phyloP scores from a whole-genome alignment of 306 rosid species.

The Quercus wislizeni region DNA sequence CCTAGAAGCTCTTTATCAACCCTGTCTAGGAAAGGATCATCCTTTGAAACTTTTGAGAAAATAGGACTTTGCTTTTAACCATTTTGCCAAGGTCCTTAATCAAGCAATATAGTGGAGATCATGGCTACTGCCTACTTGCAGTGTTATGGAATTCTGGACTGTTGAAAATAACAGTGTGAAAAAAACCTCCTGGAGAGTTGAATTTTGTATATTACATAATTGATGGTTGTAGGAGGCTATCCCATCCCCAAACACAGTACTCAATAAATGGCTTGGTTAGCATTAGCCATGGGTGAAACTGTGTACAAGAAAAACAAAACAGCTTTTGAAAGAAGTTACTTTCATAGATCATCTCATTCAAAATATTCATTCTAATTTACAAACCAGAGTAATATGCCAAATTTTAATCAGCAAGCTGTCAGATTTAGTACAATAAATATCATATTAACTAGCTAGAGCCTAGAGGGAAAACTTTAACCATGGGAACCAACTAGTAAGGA shows the following conservation, averaged over 20 bases:
- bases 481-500: neutral
- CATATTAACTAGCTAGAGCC: neutral
- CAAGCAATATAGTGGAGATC: too few species aligned
- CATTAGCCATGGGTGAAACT: slow-evolving; percentile 96
- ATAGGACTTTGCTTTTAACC: too few species aligned
- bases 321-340: neutral
- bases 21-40: too few species aligned
- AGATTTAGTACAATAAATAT: neutral
- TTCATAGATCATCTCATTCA: neutral
- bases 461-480: neutral
- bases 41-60: too few species aligned
- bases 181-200: slow-evolving; percentile 89
- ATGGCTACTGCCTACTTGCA: slow-evolving; percentile 20
- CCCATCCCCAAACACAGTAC: slow-evolving; percentile 98
- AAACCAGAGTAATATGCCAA: neutral
- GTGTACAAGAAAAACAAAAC: slow-evolving; percentile 14
- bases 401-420: neutral
- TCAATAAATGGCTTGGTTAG: slow-evolving; percentile 77
- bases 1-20: too few species aligned
- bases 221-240: slow-evolving; percentile 83
- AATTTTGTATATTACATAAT: slow-evolving; percentile 91
- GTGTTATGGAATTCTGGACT: slow-evolving; percentile 60
- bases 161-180: slow-evolving; percentile 87
- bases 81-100: too few species aligned
- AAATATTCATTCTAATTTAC: neutral